Evolutionary conservation across 2,329 filamentous ascomycete species (phyloP).

Genomic region (Lachnellula willkommii): DNA sequence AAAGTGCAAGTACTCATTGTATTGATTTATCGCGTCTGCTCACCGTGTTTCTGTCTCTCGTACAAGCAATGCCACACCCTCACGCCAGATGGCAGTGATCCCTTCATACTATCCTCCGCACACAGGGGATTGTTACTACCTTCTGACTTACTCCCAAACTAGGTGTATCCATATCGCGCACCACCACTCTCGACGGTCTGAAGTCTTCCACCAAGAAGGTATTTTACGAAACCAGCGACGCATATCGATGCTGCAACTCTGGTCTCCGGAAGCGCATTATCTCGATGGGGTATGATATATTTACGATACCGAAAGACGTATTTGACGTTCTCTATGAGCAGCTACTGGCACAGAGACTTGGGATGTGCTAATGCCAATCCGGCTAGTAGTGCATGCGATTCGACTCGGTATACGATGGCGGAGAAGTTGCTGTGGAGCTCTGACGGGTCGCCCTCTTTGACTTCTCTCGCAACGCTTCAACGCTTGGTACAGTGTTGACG

Average conservation of each 20-base stretch:
- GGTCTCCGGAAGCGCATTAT: constrained; percentile 53
- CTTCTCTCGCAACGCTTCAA: constrained; percentile 31
- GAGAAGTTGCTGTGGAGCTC: background rate
- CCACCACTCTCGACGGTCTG: constrained; percentile 50
- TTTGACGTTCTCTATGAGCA: constrained; percentile 49
- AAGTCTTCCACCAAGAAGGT: constrained; percentile 47
- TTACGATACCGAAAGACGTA: constrained; percentile 53
- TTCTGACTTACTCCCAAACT: constrained; percentile 32
- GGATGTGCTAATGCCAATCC: constrained; percentile 48
- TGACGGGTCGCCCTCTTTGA: constrained; percentile 41
- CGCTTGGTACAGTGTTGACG: constrained; percentile 26
- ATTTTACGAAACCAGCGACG: constrained; percentile 44
- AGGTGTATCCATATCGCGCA: constrained; percentile 41
- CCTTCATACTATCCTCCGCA: constrained; percentile 42
- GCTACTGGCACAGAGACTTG: constrained; percentile 51
- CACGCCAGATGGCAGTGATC: constrained; percentile 45
- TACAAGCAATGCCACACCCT: constrained; percentile 33
- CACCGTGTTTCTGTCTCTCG: background rate
- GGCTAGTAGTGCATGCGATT: constrained; percentile 48
- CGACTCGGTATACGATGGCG: constrained; percentile 49
- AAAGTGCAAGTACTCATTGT: too few relatives aligned
- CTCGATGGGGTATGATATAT: constrained; percentile 48
- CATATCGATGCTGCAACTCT: constrained; percentile 49
- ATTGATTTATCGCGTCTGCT: background rate
- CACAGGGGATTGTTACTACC: constrained; percentile 50